These are phyloP conservation scores for Globisporangium heterothallicum DNA, from an alignment of 352 stramenopile species.

Conservation along the genomic window DNA sequence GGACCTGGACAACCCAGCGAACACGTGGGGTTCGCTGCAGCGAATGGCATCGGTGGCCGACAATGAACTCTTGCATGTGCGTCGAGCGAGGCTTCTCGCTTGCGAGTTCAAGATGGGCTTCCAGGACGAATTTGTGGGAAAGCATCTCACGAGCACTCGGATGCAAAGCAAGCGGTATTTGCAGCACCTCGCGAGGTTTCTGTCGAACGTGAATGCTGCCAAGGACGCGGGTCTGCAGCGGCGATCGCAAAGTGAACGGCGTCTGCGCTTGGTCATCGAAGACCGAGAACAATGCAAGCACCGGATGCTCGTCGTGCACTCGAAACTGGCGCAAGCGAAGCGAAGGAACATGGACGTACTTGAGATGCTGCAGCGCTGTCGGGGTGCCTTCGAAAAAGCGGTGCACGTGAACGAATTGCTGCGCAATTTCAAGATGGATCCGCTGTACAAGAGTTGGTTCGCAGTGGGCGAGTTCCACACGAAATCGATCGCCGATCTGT, in stretches of 20 bases:
- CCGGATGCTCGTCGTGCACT: slow-evolving; percentile 13
- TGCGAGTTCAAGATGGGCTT: slow-evolving; percentile 24
- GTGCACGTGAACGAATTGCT: slow-evolving; percentile 15
- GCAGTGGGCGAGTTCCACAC: slow-evolving; percentile 29
- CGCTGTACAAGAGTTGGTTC: slow-evolving; percentile 30
- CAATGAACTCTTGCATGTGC: slow-evolving; percentile 3
- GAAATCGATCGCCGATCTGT: slow-evolving; percentile 19
- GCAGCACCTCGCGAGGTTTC: slow-evolving; percentile 4
- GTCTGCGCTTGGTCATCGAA: slow-evolving; percentile 12
- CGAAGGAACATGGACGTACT: slow-evolving; percentile 17
- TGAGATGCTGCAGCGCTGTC: slow-evolving; percentile 16
- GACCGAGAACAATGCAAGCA: slow-evolving; percentile 19
- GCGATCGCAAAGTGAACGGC: slow-evolving; percentile 4
- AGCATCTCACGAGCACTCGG: slow-evolving; percentile 13
- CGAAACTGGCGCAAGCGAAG: slow-evolving; percentile 15
- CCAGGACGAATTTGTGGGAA: slow-evolving; percentile 10
- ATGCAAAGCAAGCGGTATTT: slow-evolving; percentile 5
- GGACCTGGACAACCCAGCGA: not conserved
- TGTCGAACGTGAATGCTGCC: not conserved
- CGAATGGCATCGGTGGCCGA: slow-evolving; percentile 9
- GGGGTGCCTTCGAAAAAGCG: slow-evolving; percentile 22
- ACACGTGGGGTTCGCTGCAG: slow-evolving; percentile 13
- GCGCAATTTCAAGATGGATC: slow-evolving; percentile 31
- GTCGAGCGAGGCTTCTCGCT: slow-evolving; percentile 5
- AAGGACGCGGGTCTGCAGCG: slow-evolving; percentile 14